phyloP scores from a whole-genome alignment of 2,329 filamentous ascomycete species.

The Bipolaris cookei region DNA sequence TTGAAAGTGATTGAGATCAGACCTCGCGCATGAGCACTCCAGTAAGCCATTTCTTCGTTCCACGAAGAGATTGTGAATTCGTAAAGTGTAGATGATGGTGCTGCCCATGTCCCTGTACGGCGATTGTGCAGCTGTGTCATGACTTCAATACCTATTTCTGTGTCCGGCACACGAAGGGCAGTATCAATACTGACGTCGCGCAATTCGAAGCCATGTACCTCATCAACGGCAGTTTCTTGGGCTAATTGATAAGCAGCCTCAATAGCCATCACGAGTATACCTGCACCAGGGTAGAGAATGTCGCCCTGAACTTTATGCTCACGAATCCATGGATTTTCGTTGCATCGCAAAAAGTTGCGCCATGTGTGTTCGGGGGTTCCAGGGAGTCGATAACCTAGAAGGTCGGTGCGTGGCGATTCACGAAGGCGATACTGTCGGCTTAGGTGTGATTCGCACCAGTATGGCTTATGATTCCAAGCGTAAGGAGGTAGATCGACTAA shows the following conservation, averaged over 20 bases:
- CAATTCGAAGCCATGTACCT: constrained; percentile 7
- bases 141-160: constrained; percentile 13
- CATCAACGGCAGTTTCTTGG: constrained; percentile 3
- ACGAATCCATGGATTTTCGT: constrained; percentile 19
- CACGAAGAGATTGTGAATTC: constrained; percentile 12
- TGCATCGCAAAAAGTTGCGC: constrained; percentile 17
- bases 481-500: constrained; percentile 9
- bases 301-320: constrained; percentile 28
- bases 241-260: constrained; percentile 16
- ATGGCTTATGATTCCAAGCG: constrained; percentile 12
- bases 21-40: constrained; percentile 10
- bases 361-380: constrained; percentile 9
- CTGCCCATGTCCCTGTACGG: constrained; percentile 9
- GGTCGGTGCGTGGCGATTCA: constrained; percentile 8
- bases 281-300: constrained; percentile 54
- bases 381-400: constrained; percentile 11
- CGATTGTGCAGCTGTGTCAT: constrained; percentile 15
- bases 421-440: constrained; percentile 9
- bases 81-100: constrained; percentile 12
- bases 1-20: constrained; percentile 5
- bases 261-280: constrained; percentile 52
- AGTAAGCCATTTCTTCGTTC: constrained; percentile 9
- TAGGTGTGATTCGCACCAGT: constrained; percentile 9
- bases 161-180: constrained; percentile 11
- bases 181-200: constrained; percentile 9